Evolutionary conservation across 176 grass and related monocot genomes (phyloP), one percentile per base, ranked within the genome.

Genomic region (Zea luxurians): DNA sequence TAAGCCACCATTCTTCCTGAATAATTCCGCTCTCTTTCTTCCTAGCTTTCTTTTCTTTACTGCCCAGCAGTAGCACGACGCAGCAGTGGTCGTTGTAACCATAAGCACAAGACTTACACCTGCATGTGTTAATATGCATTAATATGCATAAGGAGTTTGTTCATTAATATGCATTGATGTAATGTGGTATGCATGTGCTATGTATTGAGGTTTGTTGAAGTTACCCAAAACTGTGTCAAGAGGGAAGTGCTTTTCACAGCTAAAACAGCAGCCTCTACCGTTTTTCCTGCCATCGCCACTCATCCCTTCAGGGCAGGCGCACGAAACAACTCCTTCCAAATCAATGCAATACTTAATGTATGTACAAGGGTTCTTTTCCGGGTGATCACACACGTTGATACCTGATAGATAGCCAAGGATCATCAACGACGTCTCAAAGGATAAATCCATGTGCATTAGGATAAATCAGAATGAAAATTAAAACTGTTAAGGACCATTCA

Each of bases 1-100:
- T 35, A 91, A 75, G 1, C 89, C 89, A 58, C 89, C 89, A 40
- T 91, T 91, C 61, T 75, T 81, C 4, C 73, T 50, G 82, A 91
- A 91, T 21, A 79, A 61, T 34, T 85, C 83, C 0, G 73, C 48
- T 78, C 79, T 88, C 4, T 79, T 54, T 64, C 35, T 82, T 50
- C 27, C 37, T 0, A 43, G 4, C 64, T 75, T 13, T 70, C 73
- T 79, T 75, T 81, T 82, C 63, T 79, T 82, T 48, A 71, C 45
- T 21, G 1, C 70, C 78, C 78, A 83, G 36, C 49, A 88, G 21
- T 20, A 77, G 13, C 53, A 82, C 5, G 74, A 3, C 0, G 15
- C 6, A 6, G 53, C 10, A 0, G 55, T 49, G 12, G 80, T 41
- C 48, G 82, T 6, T 69, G 60, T 64, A 7, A 75, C 10, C 62